These are phyloP conservation scores for Monosporozyma aquatica DNA, from an alignment of 805 yeast species.

Conservation along the genomic window DNA sequence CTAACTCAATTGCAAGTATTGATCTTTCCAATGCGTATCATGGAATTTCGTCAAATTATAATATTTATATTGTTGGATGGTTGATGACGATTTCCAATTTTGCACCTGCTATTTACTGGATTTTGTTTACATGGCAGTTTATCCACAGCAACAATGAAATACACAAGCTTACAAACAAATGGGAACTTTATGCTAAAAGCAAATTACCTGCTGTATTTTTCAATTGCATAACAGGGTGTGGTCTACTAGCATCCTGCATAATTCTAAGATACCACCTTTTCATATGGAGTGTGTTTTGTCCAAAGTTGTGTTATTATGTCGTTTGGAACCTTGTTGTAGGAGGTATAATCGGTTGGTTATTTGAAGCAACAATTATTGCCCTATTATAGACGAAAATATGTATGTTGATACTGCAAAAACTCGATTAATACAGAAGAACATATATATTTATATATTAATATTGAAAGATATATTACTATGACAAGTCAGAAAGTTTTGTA, in stretches of 20 bases:
- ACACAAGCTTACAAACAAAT: slow-evolving; percentile 9
- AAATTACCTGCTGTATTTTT: slow-evolving; percentile 36
- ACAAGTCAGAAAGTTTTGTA: too few relatives aligned
- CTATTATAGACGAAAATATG: slow-evolving; percentile 1
- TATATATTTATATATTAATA: too few relatives aligned
- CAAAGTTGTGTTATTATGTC: slow-evolving; percentile 72
- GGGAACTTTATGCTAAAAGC: slow-evolving; percentile 11
- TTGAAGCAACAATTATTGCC: slow-evolving; percentile 10
- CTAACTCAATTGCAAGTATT: slow-evolving; percentile 85
- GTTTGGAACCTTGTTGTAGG: slow-evolving; percentile 60
- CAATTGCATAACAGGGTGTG: slow-evolving; percentile 50
- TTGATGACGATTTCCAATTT: slow-evolving; percentile 79
- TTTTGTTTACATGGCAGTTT: slow-evolving; percentile 30
- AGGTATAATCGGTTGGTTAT: slow-evolving; percentile 32
- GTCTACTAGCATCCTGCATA: slow-evolving; percentile 60
- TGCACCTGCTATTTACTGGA: slow-evolving; percentile 80
- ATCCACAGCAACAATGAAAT: slow-evolving; percentile 12
- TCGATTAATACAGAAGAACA: too few relatives aligned
- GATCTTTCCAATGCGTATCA: slow-evolving; percentile 89
- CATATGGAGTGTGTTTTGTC: slow-evolving; percentile 97
- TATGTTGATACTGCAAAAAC: too few relatives aligned
- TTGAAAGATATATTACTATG: too few relatives aligned
- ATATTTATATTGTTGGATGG: slow-evolving; percentile 61
- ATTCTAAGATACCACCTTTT: slow-evolving; percentile 76
- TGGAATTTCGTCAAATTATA: slow-evolving; percentile 61